These are phyloP conservation scores for Colletotrichum noveboracense DNA, from an alignment of 2,329 filamentous ascomycete genomes.

Conservation along the genomic window DNA sequence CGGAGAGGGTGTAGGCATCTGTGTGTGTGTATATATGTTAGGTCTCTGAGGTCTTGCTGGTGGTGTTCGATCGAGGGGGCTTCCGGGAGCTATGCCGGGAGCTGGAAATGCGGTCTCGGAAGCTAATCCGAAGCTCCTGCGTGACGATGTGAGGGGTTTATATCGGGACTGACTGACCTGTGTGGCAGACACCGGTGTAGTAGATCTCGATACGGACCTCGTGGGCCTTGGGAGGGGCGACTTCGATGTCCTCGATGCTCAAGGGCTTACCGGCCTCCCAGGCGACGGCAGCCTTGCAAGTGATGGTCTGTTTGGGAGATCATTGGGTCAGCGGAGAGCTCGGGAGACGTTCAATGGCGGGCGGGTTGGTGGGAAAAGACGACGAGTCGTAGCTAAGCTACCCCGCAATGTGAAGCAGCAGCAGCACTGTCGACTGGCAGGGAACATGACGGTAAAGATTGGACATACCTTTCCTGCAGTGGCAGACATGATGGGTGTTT, in stretches of 20 bases:
- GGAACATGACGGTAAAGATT: background rate
- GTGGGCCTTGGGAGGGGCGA: conserved; percentile 84
- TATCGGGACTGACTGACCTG: conserved; percentile 61
- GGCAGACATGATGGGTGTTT: conserved; percentile 20
- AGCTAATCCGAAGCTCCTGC: conserved; percentile 9
- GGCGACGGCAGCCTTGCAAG: conserved; percentile 95
- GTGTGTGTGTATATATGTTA: background rate
- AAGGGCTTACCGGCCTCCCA: conserved; percentile 96
- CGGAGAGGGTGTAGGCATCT: conserved; percentile 94
- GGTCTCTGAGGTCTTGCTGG: background rate
- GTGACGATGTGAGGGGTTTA: conserved; percentile 14
- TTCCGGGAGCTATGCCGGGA: background rate
- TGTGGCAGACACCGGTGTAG: conserved; percentile 99
- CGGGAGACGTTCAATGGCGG: background rate
- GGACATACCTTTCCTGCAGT: conserved; percentile 24
- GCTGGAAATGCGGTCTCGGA: background rate
- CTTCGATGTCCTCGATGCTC: conserved; percentile 89
- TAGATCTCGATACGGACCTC: conserved; percentile 97
- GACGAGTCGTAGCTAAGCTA: conserved; percentile 3
- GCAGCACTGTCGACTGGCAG: background rate
- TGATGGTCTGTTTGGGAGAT: conserved; percentile 72
- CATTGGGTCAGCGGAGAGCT: conserved; percentile 8
- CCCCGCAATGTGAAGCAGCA: conserved; percentile 14
- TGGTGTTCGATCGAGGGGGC: background rate
- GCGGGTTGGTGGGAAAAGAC: background rate